Percentiles rank a stretch among this genome's conserved stretches.
Conservation (phyloP, 352 stramenopile genomes). For the Phytophthora pseudosyringae region DNA sequence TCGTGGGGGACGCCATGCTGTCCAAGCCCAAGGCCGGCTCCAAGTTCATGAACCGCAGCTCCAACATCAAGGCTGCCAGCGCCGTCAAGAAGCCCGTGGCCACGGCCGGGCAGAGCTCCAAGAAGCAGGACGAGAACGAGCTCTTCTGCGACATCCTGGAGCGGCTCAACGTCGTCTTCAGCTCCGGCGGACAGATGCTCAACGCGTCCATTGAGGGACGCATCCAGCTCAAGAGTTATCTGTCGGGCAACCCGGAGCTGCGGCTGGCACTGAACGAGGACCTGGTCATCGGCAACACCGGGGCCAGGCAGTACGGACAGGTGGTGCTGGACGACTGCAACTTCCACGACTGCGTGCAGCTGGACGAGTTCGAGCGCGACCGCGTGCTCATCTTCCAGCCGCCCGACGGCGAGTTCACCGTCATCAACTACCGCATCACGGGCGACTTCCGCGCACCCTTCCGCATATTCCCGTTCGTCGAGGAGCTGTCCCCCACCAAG, state of each 20-base stretch:
- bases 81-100: slow-evolving; percentile 91
- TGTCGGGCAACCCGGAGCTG: slow-evolving; percentile 98
- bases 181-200: slow-evolving; percentile 95
- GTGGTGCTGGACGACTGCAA: slow-evolving; percentile 98
- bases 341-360: slow-evolving; percentile 99
- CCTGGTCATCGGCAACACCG: slow-evolving; percentile 93
- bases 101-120: slow-evolving; percentile 70
- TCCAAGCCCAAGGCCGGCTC: slow-evolving; percentile 92
- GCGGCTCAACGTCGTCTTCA: slow-evolving; percentile 98
- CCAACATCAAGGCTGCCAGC: slow-evolving; percentile 80
- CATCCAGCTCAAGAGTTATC: slow-evolving; percentile 98
- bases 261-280: slow-evolving; percentile 97
- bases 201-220: slow-evolving; percentile 98
- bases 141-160: slow-evolving; percentile 99
- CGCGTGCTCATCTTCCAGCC: slow-evolving; percentile 90
- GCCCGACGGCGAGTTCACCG: slow-evolving; percentile 78
- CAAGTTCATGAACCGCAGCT: slow-evolving; percentile 84
- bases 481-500: slow-evolving; percentile 95
- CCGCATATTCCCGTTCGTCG: slow-evolving; percentile 97
- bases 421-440: slow-evolving; percentile 99
- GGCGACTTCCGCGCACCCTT: slow-evolving; percentile 97
- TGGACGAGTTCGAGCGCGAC: slow-evolving; percentile 95
- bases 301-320: slow-evolving; percentile 84
- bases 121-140: slow-evolving; percentile 95
- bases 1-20: slow-evolving; percentile 85